Base-by-base conservation (phyloP, 2,329 filamentous ascomycete species). In the Phaeosphaeria sp. region DNA sequence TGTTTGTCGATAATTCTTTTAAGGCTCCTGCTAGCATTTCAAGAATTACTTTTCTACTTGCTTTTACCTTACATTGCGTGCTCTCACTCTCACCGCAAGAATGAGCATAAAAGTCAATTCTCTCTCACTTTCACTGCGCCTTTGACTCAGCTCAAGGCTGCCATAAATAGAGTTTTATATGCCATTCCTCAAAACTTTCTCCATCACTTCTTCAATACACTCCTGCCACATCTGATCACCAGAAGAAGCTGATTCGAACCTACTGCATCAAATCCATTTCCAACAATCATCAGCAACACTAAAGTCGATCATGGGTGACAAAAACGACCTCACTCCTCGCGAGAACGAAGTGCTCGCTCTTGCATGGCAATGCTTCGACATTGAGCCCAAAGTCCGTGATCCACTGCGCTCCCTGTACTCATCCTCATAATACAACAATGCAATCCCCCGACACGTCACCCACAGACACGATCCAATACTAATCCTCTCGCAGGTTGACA, bases 341-440 rank as follows among this genome's bases (percentile, higher is more conserved):
- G 73, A 76, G 53, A 72, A 66, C 59, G 63, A 76, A 50, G 65
- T 70, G 10, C 66, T 76, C 10, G 72, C 72, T 0, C 50, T 74
- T 0, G 70, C 72, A 1, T 76, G 73, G 74, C 72, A 76, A 33
- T 77, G 74, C 54, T 66, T 77, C 59, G 71, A 74, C 1, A 46
- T 17, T 0, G 62, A 73, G 36, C 73, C 73, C 21, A 77, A 74
- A 64, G 74, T 73, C 63, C 27, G 52, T 57, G 15, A 15, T 41
- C 3, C 9, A 10, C 48, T 9, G 10, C 6, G 25, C 30, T 36
- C 25, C 25, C 9, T 27, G 25, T 9, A n/a, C n/a, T n/a, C n/a
- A n/a, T n/a, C n/a, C n/a, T n/a, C n/a, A n/a, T n/a, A n/a, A n/a
- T n/a, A n/a, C n/a, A n/a, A n/a, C n/a, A n/a, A n/a, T n/a, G n/a